Base-by-base conservation (phyloP, 768 basidiomycete genomes). In the Trametes maxima region DNA sequence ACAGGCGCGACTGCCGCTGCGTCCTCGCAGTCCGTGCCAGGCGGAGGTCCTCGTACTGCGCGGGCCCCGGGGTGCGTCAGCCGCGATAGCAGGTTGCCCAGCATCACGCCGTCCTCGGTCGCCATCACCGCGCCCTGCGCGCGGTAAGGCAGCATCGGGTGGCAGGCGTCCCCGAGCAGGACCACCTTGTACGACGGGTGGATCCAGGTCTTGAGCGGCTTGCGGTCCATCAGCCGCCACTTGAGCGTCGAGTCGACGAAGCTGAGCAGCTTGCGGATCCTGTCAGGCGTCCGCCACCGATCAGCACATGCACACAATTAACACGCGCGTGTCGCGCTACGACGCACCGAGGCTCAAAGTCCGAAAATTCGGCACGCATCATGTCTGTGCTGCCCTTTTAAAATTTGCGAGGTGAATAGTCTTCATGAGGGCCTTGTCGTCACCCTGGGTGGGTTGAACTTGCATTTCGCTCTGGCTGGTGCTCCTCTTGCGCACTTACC, bases 31-130 rank as follows among this genome's bases (percentile, higher is more conserved):
- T 77, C 25, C 86, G 83, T 5, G 72, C 64, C 36, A 80, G 76
- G 1, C 86, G 82, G 17, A 88, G 76, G 2, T 67, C 65, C 59
- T 86, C 72, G 65, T 87, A 88, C 11, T 71, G 72, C 12, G 87
- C 72, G 16, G 86, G 72, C 3, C 75, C 68, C 49, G 21, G 63
- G 70, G 24, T 72, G 70, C 0, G 79, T 74, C 46, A 87, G 66
- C 22, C 71, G 79, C 0, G 82, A 81, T 65, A 87, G 77, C 14
- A 86, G 75, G 54, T 77, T 70, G 16, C 75, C 75, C 21, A 82
- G 69, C 11, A 81, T 78, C 0, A 80, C 79, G 0, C 77, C 79
- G 63, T 82, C 84, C 68, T 85, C 84, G 42, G 84, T 74, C 65
- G 83, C 72, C 69, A 76, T 77, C 5, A 77, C 77, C 1, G 77